Base-by-base conservation (phyloP, 495 filamentous ascomycete genomes). In the Podospora fimiseda region DNA sequence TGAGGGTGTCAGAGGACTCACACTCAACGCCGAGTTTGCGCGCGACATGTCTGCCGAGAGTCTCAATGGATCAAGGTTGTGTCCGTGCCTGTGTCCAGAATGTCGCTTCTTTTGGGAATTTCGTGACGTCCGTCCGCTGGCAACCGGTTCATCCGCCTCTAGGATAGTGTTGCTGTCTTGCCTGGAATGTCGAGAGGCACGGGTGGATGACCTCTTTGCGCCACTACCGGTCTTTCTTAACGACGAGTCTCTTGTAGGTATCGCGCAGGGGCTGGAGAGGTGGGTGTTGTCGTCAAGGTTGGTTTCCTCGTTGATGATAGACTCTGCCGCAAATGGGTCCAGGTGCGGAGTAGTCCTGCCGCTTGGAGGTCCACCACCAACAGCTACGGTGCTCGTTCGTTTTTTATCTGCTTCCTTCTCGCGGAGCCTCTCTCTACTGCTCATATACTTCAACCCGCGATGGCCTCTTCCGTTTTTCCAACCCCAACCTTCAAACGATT, bases 221-320 rank as follows among this genome's bases (percentile, higher is more conserved):
- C 54, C 67, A 6, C 61, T 55, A 9, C 69, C 67, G 1, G 72
- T 75, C 55, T 86, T 85, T 38, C 84, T 73, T 37, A 88, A 61
- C 6, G 84, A 88, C 1, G 85, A 88, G 44, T 87, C 84, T 49
- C 85, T 74, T 3, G 77, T 72, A 4, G 86, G 86, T 43, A 89
- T 86, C 9, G 77, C 66, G 55, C 65, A 77, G 44, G 69, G 60
- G 44, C 54, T 59, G 5, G 60, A 52, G 1, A 58, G 27, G 18
- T 45, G 23, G 20, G 30, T n/a, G 3, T 57, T 56, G 6, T 39
- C n/a, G 21, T 70, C 69, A 50, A 22, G 47, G 43, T 60, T 51
- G 9, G 71, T 67, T 57, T 79, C 78, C 63, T 77, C 78, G 60
- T 68, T 72, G 53, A 81, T 81, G 16, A 75, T 54, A 0, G 70